These are phyloP conservation scores for Hyaloperonospora arabidopsidis DNA, from an alignment of 352 stramenopile genomes.

Conservation along the genomic window DNA sequence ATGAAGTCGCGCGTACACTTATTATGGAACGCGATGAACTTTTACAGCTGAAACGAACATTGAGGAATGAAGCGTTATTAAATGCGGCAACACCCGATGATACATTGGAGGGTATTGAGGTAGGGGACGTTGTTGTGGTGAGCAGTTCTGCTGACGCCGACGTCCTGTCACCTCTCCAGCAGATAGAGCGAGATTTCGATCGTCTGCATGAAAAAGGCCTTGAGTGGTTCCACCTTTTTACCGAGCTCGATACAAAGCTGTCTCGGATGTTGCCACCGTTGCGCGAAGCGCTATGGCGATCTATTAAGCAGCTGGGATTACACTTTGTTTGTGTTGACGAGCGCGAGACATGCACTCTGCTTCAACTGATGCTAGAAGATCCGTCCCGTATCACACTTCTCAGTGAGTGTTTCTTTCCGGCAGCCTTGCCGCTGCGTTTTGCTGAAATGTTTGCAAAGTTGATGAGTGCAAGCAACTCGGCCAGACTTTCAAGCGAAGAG, in stretches of 20 bases:
- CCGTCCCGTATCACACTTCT: slow-evolving; percentile 70
- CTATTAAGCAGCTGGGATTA: slow-evolving; percentile 73
- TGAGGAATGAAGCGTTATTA: slow-evolving; percentile 14
- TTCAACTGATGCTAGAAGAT: slow-evolving; percentile 83
- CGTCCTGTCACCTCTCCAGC: slow-evolving; percentile 12
- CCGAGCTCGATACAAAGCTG: slow-evolving; percentile 72
- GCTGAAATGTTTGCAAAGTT: slow-evolving; percentile 85
- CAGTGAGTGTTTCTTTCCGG: slow-evolving; percentile 76
- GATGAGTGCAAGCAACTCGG: slow-evolving; percentile 63
- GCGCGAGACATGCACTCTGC: slow-evolving; percentile 65
- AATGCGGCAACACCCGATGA: slow-evolving; percentile 1
- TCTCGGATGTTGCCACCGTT: slow-evolving; percentile 74
- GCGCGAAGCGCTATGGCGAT: slow-evolving; percentile 73
- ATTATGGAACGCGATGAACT: slow-evolving; percentile 49
- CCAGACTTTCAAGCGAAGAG: slow-evolving; percentile 61
- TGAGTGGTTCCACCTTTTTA: slow-evolving; percentile 76
- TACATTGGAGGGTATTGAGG: slow-evolving; percentile 3
- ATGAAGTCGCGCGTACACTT: slow-evolving; percentile 60
- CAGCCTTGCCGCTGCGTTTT: slow-evolving; percentile 59
- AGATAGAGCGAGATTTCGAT: slow-evolving; percentile 33
- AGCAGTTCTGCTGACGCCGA: neutral
- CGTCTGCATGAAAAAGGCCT: slow-evolving; percentile 66
- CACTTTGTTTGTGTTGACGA: slow-evolving; percentile 79
- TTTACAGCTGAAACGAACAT: slow-evolving; percentile 21
- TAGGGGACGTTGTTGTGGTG: slow-evolving; percentile 8